These are phyloP conservation scores for Scheffersomyces ergatensis DNA, from an alignment of 805 yeast species.

Conservation along the genomic window DNA sequence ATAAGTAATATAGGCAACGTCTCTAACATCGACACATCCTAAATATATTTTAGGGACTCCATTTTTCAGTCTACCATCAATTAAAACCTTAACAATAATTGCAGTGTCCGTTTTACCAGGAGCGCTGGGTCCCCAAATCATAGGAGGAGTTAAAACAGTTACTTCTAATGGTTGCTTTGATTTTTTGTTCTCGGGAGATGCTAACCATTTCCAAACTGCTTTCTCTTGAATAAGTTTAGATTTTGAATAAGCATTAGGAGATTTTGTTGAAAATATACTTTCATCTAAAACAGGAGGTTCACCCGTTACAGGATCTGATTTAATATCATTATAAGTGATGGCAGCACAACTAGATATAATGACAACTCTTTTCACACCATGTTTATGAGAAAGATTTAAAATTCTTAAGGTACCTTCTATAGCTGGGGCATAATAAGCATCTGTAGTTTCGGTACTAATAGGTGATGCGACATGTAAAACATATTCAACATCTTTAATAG, in stretches of 20 bases:
- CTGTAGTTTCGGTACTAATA: not conserved
- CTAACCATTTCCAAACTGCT: constrained; percentile 8
- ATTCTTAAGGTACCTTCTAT: not conserved
- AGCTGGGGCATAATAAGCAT: not conserved
- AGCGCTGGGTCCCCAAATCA: constrained; percentile 5
- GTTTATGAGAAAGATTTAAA: not conserved
- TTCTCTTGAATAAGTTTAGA: constrained; percentile 7
- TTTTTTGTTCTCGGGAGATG: constrained; percentile 3
- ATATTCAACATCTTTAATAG: constrained; percentile 12
- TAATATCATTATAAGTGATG: not conserved
- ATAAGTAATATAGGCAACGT: not conserved
- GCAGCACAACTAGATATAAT: not conserved
- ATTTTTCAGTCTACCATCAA: not conserved
- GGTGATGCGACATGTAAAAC: constrained; percentile 10
- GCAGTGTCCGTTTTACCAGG: constrained; percentile 1
- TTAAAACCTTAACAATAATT: not conserved
- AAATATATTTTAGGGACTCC: not conserved
- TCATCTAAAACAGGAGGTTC: not conserved
- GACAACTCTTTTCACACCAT: not conserved
- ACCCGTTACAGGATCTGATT: not conserved
- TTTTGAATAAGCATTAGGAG: constrained; percentile 4
- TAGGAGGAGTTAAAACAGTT: constrained; percentile 4
- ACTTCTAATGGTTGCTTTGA: constrained; percentile 1
- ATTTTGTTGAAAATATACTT: not conserved
- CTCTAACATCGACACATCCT: not conserved